Evolutionary conservation across 2,329 filamentous ascomycete species (phyloP), one percentile per base, ranked within the genome.

Genomic region (Tolypocladium paradoxum): DNA sequence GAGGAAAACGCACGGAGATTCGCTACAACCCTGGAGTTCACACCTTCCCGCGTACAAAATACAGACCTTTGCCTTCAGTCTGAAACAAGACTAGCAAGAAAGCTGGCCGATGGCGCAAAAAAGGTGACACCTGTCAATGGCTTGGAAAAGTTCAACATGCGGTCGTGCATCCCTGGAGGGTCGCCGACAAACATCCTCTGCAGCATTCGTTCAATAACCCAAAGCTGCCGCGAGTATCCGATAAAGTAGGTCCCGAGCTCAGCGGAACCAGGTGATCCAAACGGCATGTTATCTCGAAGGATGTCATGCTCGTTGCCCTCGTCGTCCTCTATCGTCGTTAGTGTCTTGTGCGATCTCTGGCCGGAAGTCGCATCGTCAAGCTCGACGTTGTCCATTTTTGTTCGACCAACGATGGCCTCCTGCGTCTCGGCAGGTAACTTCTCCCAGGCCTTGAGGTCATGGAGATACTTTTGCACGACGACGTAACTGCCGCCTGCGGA

Each of bases 171-270:
- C 0, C 79, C 79, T 0, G 72, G 70, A 2, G 78, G 79, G 50
- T 74, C 60, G 0, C 79, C 79, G 11, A 80, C 55, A 61, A 82
- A 82, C 78, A 82, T 82, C 3, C 75, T 68, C 57, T 79, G 66
- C 58, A 82, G 58, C 79, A 82, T 83, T 62, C 71, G 72, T 65
- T 82, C 79, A 50, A 77, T 73, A 0, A 82, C 78, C 77, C 77
- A 82, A 11, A 82, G 59, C 12, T 69, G 66, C 27, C 68, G 66
- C 2, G 77, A 74, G 59, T 81, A 81, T 0, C 76, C 78, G 50
- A 81, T 79, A 52, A 81, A 82, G 62, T 82, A 82, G 0, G 79
- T 82, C 1, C 79, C 79, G 54, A 76, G 81, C 60, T 81, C 71
- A 0, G 70, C 72, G 0, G 68, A 61, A 0, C 71, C 75, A 0